Evolutionary conservation across 2,329 filamentous ascomycete species (phyloP).

Genomic region (Diplodia scrobiculata): DNA sequence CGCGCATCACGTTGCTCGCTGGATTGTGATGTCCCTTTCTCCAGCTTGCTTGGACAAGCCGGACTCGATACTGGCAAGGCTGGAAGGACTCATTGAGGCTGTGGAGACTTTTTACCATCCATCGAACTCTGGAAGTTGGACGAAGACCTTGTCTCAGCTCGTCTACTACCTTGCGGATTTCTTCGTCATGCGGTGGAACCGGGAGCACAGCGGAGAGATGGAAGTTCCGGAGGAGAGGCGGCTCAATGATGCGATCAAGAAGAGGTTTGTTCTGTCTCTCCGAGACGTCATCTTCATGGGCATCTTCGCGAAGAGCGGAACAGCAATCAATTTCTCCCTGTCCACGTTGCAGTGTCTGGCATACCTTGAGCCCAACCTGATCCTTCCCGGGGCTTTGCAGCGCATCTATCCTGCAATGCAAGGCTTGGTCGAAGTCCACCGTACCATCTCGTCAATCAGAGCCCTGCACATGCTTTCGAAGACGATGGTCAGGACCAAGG

Average conservation of each 20-base stretch:
- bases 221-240: slow-evolving; percentile 77
- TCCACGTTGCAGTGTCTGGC: slow-evolving; percentile 86
- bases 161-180: slow-evolving; percentile 92
- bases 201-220: slow-evolving; percentile 89
- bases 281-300: slow-evolving; percentile 97
- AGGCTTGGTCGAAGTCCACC: slow-evolving; percentile 93
- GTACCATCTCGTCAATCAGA: slow-evolving; percentile 89
- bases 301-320: slow-evolving; percentile 91
- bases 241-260: slow-evolving; percentile 79
- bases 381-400: slow-evolving; percentile 89
- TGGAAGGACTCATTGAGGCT: slow-evolving; percentile 90
- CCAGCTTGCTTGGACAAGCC: slow-evolving; percentile 75
- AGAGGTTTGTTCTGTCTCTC: slow-evolving; percentile 83
- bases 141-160: slow-evolving; percentile 82
- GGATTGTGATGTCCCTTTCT: slow-evolving; percentile 91
- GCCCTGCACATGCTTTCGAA: slow-evolving; percentile 89
- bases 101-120: slow-evolving; percentile 99
- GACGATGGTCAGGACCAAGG: slow-evolving; percentile 87
- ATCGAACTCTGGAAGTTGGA: slow-evolving; percentile 92
- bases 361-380: slow-evolving; percentile 85
- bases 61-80: slow-evolving; percentile 76
- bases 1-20: slow-evolving; percentile 86
- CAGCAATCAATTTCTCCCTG: slow-evolving; percentile 87
- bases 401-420: slow-evolving; percentile 97
- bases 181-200: slow-evolving; percentile 97